Base-by-base conservation (phyloP, 208 protist species). In the Leptomonas pyrrhocoris region DNA sequence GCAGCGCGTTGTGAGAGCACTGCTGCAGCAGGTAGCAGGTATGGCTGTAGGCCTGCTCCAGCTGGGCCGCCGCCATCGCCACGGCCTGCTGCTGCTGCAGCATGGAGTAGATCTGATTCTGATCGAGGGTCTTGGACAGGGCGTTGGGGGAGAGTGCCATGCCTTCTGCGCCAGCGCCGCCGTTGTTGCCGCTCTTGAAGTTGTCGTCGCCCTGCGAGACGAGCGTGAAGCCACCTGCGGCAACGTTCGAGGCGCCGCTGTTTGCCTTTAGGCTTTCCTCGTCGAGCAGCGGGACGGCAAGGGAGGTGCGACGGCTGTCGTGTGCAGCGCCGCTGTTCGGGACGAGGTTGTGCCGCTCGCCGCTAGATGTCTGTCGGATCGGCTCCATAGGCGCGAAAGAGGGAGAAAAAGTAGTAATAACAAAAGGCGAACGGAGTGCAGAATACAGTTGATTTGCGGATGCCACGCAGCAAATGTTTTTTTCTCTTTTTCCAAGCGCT, bases 41-140 rank as follows among this genome's bases (percentile, higher is more conserved):
- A 19, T 83, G 67, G 28, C 81, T 51, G 61, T 90, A 86, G 11
- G 87, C 84, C 42, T 92, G 84, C 54, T 96, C 84, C 19, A 85
- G 59, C 73, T 86, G 74, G 51, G 82, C 72, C 23, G 69, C 78
- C 43, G 84, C 72, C 77, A 77, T 65, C 23, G 69, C 72, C 49
- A 77, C 68, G 1, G 70, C 68, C 48, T 81, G 84, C 56, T 92
- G 81, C 80, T 89, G 84, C 55, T 84, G 70, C 28, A 71, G 65
- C 61, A 66, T 64, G 13, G 51, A 68, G 68, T 74, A 79, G 59
- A 74, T 77, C 61, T 56, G 78, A 50, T 51, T 79, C 59, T 31
- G 80, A 30, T 89, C 84, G 34, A 81, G 62, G 51, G 61, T 75
- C 34, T 75, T 77, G 0, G 63, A 60, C 25, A 77, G 69, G 2